Percentiles rank a stretch among this genome's conserved stretches.
Evolutionary conservation across 2,329 filamentous ascomycete genomes (phyloP).

Genomic region (Fusarium longipes): DNA sequence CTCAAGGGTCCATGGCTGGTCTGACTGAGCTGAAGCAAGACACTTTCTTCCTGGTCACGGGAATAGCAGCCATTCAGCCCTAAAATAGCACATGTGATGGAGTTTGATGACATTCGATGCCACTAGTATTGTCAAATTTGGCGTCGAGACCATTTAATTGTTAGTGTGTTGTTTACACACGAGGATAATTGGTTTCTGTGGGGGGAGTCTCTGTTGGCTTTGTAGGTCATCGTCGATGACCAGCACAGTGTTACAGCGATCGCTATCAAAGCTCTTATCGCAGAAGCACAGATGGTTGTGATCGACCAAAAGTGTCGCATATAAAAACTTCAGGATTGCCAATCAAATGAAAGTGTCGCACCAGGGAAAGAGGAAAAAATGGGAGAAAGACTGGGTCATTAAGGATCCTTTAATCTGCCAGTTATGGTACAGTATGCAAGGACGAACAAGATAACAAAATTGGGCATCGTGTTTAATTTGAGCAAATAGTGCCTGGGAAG

Average conservation of each 20-base stretch:
- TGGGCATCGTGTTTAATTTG: background rate
- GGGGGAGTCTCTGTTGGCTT: background rate
- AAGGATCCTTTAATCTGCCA: constrained; percentile 34
- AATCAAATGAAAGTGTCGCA: constrained; percentile 27
- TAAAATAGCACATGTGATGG: constrained; percentile 1
- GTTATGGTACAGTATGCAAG: constrained; percentile 7
- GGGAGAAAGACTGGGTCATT: constrained; percentile 29
- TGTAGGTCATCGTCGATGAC: constrained; percentile 20
- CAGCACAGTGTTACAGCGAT: background rate
- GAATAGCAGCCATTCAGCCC: constrained; percentile 17
- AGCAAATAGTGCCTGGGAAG: background rate
- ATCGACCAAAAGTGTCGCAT: constrained; percentile 25
- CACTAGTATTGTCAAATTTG: background rate
- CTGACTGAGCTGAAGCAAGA: constrained; percentile 11
- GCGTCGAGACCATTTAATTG: constrained; percentile 1
- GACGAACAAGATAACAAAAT: constrained; percentile 1
- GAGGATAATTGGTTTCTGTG: background rate
- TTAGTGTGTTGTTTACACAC: background rate
- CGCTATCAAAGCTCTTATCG: constrained; percentile 1
- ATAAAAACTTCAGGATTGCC: constrained; percentile 15
- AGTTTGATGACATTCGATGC: background rate
- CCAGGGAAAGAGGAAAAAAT: constrained; percentile 24
- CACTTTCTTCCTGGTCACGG: constrained; percentile 4
- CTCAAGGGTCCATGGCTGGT: constrained; percentile 24
- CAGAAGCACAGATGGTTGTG: constrained; percentile 13